Evolutionary conservation across 2,329 filamentous ascomycete genomes (phyloP).

Genomic region (Diatrype stigma): DNA sequence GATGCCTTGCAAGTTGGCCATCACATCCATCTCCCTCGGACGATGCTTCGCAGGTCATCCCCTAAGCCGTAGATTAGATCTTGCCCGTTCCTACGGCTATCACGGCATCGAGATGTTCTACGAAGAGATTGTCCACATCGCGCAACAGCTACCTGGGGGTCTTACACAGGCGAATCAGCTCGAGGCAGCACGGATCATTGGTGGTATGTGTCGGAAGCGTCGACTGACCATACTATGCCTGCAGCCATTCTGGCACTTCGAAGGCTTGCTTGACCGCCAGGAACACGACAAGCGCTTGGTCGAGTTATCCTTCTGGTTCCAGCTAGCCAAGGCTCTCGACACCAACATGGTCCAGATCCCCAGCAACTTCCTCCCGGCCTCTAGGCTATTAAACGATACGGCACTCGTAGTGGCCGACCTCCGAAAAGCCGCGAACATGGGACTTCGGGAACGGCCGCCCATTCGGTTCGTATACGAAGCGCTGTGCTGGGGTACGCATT

Average conservation of each 20-base stretch:
- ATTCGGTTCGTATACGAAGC: conserved; percentile 72
- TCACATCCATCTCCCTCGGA: conserved; percentile 74
- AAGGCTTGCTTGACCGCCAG: conserved; percentile 62
- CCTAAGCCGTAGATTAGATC: conserved; percentile 62
- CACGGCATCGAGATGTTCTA: conserved; percentile 72
- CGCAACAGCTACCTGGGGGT: conserved; percentile 39
- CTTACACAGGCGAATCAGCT: conserved; percentile 44
- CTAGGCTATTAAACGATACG: conserved; percentile 41
- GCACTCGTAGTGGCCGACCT: conserved; percentile 60
- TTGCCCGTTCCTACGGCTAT: conserved; percentile 62
- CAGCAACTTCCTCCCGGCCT: conserved; percentile 59
- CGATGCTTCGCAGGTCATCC: conserved; percentile 64
- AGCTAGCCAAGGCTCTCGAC: conserved; percentile 56
- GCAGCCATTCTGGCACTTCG: conserved; percentile 75
- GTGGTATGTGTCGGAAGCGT: conserved; percentile 51
- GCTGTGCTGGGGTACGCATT: conserved; percentile 66
- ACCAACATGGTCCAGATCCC: conserved; percentile 75
- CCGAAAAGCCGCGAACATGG: conserved; percentile 62
- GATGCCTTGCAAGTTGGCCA: conserved; percentile 59
- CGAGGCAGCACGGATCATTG: conserved; percentile 54
- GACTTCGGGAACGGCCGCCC: conserved; percentile 47
- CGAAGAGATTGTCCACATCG: conserved; percentile 66
- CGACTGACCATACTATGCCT: conserved; percentile 60
- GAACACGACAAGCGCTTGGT: conserved; percentile 54
- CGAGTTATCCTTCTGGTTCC: conserved; percentile 67